A percentile compares a stretch with the other conserved stretches of the same genome.
phyloP scores from a whole-genome alignment of 768 basidiomycete genomes.

The Cystofilobasidium ferigula region DNA sequence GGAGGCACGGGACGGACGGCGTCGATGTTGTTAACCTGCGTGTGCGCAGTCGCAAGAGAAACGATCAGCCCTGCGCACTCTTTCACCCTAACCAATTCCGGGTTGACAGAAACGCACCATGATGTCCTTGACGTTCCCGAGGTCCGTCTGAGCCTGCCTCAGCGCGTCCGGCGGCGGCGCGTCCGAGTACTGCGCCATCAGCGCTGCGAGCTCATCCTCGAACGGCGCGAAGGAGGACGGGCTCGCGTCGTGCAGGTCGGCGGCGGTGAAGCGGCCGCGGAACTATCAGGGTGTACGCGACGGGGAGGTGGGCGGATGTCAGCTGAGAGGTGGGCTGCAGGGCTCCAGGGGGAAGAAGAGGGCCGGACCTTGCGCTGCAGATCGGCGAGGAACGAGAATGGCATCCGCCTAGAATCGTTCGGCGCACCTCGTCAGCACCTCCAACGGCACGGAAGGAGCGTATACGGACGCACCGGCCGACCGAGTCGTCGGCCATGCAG shows the following conservation, averaged over 20 bases:
- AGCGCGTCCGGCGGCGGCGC: constrained; percentile 78
- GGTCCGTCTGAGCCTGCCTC: constrained; percentile 72
- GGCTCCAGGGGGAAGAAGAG: not conserved
- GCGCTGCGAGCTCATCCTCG: constrained; percentile 43
- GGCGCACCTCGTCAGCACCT: not conserved
- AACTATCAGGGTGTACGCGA: constrained; percentile 28
- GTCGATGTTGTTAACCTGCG: constrained; percentile 80
- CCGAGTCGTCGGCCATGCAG: constrained; percentile 88
- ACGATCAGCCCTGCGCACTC: not conserved
- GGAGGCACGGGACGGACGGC: not conserved
- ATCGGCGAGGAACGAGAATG: constrained; percentile 83
- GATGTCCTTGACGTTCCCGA: constrained; percentile 64
- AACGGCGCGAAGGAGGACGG: constrained; percentile 37
- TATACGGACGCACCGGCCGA: constrained; percentile 58
- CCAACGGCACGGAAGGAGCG: not conserved
- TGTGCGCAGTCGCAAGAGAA: not conserved
- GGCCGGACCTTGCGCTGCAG: constrained; percentile 50
- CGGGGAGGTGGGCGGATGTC: constrained; percentile 37
- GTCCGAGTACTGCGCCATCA: constrained; percentile 83
- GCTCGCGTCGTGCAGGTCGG: constrained; percentile 39
- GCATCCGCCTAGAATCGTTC: constrained; percentile 71
- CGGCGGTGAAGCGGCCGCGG: constrained; percentile 9
- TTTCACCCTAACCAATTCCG: not conserved
- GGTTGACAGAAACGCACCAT: constrained; percentile 47
- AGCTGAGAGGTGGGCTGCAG: not conserved